Evolutionary conservation across 1,284 basidiomycete genomes (phyloP), one percentile per base, ranked within the genome.

Genomic region (Boletus semigastroideus): DNA sequence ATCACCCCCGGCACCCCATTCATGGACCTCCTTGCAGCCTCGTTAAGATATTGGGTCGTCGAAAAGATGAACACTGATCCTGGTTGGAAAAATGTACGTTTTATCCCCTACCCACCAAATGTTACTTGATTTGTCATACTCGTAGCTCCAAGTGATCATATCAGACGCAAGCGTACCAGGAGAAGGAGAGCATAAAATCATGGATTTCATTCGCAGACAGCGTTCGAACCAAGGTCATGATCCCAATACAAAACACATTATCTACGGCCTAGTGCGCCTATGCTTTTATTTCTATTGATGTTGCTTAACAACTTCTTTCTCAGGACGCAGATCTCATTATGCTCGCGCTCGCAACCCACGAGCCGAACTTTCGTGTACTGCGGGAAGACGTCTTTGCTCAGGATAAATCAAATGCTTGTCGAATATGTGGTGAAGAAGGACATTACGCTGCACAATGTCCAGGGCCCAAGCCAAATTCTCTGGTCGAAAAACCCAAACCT

Each of bases 101-200:
- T 27, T 28, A 34, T 38, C n/a, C 43, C 4, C 9, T 11, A 19
- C 33, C 0, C 31, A 25, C 22, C 2, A 20, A 28, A 28, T 30
- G 45, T 45, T 46, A 14, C 25, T 54, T 53, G 11, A 53, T 43
- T 33, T 39, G 3, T 45, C 37, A 48, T 43, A 46, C 42, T 52
- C 36, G 31, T 59, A 94, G 90, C 79, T 98, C 38, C 86, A 98
- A 78, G 91, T 99, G 57, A 87, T 99, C 59, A 93, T 99, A 55
- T 99, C 97, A 3, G 97, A 99, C 63, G 93, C 96, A 2, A 89
- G 90, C 51, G 97, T 99, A 11, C 96, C 96, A 2, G 96, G 96
- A 59, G 97, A 99, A 73, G 97, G 97, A 67, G 97, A 99, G 72
- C 97, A 99, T 75, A 99, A 99, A 77, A 98, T 99, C 61, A 98